Conservation (phyloP, 306 rosid genomes). For the Styphnolobium japonicum region DNA sequence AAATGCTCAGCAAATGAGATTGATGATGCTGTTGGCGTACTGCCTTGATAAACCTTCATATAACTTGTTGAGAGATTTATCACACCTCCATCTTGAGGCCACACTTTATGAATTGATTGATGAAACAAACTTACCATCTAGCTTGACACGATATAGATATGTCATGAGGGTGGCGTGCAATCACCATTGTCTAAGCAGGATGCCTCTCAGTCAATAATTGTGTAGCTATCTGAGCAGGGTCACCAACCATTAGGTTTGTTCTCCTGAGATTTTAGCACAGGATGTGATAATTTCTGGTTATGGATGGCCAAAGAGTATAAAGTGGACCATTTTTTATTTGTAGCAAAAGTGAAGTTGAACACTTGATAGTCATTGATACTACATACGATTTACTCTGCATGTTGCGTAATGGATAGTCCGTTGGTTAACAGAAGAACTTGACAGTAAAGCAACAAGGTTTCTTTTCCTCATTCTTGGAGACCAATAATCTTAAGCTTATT, state of each 20-base stretch:
- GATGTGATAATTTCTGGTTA: background rate
- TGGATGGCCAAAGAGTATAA: background rate
- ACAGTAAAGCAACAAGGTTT: background rate
- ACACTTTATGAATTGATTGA: background rate
- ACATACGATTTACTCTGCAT: background rate
- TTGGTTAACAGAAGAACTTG: background rate
- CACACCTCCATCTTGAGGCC: background rate
- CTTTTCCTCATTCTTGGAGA: background rate
- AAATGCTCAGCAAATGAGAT: background rate
- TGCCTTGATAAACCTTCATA: no score
- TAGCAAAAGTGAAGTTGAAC: no score
- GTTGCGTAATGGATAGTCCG: background rate
- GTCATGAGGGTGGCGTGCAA: background rate
- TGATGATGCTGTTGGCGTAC: background rate
- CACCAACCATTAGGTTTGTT: background rate
- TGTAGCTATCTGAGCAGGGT: background rate
- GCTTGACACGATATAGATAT: no score
- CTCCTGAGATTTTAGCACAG: background rate
- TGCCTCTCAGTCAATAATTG: background rate
- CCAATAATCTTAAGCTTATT: background rate
- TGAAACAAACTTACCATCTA: background rate
- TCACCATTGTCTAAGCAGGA: background rate
- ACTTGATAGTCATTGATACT: background rate
- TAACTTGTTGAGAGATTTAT: no score
- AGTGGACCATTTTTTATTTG: no score